Conservation (phyloP, 306 rosid species). For the Dalbergia cochinchinensis region DNA sequence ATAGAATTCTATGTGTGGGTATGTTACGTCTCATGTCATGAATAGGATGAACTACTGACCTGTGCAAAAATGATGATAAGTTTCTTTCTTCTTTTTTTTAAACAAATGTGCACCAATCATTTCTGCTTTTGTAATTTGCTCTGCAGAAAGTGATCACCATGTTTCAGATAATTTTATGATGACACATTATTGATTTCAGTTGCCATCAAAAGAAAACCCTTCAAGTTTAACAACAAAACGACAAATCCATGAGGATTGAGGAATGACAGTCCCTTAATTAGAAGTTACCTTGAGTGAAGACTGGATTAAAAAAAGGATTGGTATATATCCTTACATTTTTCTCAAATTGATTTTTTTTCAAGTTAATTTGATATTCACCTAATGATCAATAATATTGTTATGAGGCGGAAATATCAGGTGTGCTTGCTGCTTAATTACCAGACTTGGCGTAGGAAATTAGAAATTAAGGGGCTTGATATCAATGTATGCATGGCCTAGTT, state of each 20-base stretch:
- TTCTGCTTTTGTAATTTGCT: too few species aligned
- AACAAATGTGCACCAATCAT: too few species aligned
- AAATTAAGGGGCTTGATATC: background rate
- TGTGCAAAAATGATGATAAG: too few species aligned
- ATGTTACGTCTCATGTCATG: too few species aligned
- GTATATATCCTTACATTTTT: background rate
- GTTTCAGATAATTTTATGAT: too few species aligned
- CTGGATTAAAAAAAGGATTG: background rate
- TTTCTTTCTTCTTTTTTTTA: too few species aligned
- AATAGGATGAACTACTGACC: too few species aligned
- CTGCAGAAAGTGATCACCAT: too few species aligned
- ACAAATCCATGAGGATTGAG: background rate
- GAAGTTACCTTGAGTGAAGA: background rate
- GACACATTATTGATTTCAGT: background rate
- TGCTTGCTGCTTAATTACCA: background rate
- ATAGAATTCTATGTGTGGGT: background rate
- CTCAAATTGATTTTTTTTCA: background rate
- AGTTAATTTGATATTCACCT: background rate
- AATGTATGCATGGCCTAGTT: background rate
- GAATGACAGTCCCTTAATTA: background rate
- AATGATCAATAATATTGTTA: slow-evolving; percentile 14
- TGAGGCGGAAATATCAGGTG: background rate
- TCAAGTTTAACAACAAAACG: background rate
- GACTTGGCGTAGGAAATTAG: slow-evolving; percentile 15
- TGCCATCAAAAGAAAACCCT: background rate